Percentiles rank a stretch among this genome's conserved stretches.
These are phyloP conservation scores for Pestalotiopsis sp. DNA, from an alignment of 2,329 filamentous ascomycete genomes.

Conservation along the genomic window DNA sequence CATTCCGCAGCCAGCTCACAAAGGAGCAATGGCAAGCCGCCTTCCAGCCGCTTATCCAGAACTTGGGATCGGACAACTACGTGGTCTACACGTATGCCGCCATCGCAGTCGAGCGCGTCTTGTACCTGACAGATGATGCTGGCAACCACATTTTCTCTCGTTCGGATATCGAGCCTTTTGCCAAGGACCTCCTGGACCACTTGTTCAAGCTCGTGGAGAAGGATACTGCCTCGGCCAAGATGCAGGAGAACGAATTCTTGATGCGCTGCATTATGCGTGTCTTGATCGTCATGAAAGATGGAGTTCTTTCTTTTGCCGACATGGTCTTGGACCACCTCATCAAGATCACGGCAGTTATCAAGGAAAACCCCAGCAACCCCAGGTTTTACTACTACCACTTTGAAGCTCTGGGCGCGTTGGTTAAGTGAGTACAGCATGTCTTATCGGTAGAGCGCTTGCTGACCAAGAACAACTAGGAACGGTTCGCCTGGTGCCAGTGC, in stretches of 20 bases:
- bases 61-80: conserved; percentile 87
- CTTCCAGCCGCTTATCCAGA: conserved; percentile 87
- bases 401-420: conserved; percentile 87
- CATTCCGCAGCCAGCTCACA: conserved; percentile 92
- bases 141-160: conserved; percentile 80
- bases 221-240: conserved; percentile 82
- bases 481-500: conserved; percentile 66
- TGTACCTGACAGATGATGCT: conserved; percentile 78
- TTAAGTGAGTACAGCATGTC: conserved; percentile 55
- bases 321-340: conserved; percentile 82
- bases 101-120: conserved; percentile 90
- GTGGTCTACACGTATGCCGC: conserved; percentile 98
- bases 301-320: conserved; percentile 73
- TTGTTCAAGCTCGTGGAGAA: conserved; percentile 90
- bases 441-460: background rate
- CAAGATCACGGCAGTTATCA: conserved; percentile 88
- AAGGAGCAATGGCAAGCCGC: conserved; percentile 90
- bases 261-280: conserved; percentile 99
- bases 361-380: conserved; percentile 94
- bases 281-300: conserved; percentile 89
- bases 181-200: conserved; percentile 85
- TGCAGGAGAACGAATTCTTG: conserved; percentile 98
- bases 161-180: conserved; percentile 75
- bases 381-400: conserved; percentile 99
- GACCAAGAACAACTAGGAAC: conserved; percentile 48